Percentiles rank a stretch among this genome's conserved stretches.
phyloP scores from a whole-genome alignment of 139 green algal genomes.

The Penium margaritaceum region DNA sequence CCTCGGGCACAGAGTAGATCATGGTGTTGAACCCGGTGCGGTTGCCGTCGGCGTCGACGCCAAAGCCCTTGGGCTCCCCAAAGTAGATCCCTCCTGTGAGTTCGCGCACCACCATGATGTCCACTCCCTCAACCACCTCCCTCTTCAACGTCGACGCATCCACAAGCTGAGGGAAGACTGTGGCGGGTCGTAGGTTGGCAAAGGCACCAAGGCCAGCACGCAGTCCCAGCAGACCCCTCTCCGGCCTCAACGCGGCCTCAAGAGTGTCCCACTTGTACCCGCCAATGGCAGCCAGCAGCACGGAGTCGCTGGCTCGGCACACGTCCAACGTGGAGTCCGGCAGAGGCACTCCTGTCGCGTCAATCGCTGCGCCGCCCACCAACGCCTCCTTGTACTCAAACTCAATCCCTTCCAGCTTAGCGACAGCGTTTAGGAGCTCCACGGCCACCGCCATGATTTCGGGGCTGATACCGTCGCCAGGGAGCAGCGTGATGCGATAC shows the following conservation, averaged over 20 bases:
- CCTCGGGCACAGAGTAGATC: constrained; percentile 74
- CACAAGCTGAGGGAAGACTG: constrained; percentile 76
- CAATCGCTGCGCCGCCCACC: constrained; percentile 89
- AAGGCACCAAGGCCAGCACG: constrained; percentile 82
- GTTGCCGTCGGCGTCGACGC: constrained; percentile 71
- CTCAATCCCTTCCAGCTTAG: constrained; percentile 42
- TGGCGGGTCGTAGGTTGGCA: constrained; percentile 92
- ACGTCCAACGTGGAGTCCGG: constrained; percentile 73
- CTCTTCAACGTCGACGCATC: constrained; percentile 87
- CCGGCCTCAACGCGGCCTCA: constrained; percentile 69
- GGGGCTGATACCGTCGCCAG: constrained; percentile 93
- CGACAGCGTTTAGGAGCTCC: constrained; percentile 62
- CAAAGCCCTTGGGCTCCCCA: constrained; percentile 85
- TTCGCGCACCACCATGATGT: constrained; percentile 98
- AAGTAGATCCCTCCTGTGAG: constrained; percentile 98
- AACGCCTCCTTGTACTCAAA: constrained; percentile 78
- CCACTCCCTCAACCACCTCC: constrained; percentile 87
- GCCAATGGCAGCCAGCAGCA: constrained; percentile 78
- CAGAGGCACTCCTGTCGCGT: constrained; percentile 75
- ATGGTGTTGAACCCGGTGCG: constrained; percentile 91
- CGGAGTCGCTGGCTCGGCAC: constrained; percentile 78
- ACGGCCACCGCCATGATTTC: constrained; percentile 86
- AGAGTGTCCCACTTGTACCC: constrained; percentile 96
- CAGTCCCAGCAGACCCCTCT: constrained; percentile 84
- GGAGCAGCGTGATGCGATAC: constrained; percentile 77